phyloP scores from a whole-genome alignment of 2,329 filamentous ascomycete species.

The Cordyceps sp. region DNA sequence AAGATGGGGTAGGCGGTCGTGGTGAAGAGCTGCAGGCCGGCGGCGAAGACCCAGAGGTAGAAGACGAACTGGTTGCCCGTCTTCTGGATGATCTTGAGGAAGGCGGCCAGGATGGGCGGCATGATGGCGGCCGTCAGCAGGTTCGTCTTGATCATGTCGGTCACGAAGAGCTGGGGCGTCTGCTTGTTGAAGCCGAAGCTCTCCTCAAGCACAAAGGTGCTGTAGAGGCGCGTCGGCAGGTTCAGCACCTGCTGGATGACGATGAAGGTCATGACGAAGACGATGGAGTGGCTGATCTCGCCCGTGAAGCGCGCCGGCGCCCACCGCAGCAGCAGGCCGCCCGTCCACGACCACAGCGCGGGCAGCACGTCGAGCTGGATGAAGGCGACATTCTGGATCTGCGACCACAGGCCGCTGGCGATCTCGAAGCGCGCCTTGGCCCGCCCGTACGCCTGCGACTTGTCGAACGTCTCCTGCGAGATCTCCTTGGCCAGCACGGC shows the following conservation, averaged over 20 bases:
- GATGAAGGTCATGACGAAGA: constrained; percentile 81
- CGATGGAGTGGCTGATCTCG: constrained; percentile 83
- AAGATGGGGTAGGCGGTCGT: constrained; percentile 93
- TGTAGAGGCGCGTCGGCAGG: constrained; percentile 73
- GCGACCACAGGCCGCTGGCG: constrained; percentile 64
- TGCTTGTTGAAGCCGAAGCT: constrained; percentile 99
- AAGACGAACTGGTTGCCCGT: constrained; percentile 94
- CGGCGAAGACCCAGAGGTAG: constrained; percentile 89
- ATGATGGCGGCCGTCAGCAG: constrained; percentile 64
- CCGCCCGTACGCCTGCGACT: constrained; percentile 88
- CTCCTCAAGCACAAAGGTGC: constrained; percentile 91
- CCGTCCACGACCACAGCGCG: constrained; percentile 74
- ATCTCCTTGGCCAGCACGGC: constrained; percentile 82
- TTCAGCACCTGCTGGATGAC: constrained; percentile 65
- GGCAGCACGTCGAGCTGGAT: constrained; percentile 86
- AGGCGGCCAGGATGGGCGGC: constrained; percentile 76
- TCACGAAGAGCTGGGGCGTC: constrained; percentile 73
- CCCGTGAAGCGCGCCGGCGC: constrained; percentile 67
- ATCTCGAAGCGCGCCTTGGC: constrained; percentile 88
- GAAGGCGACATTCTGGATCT: constrained; percentile 76
- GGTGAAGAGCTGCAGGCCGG: constrained; percentile 79
- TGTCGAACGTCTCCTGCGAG: constrained; percentile 79
- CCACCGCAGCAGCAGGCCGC: constrained; percentile 55
- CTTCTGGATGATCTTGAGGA: constrained; percentile 85
- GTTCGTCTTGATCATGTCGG: constrained; percentile 84